Evolutionary conservation across 2,329 filamentous ascomycete genomes (phyloP), one percentile per base, ranked within the genome.

Genomic region (Arthrobotrys iridis): DNA sequence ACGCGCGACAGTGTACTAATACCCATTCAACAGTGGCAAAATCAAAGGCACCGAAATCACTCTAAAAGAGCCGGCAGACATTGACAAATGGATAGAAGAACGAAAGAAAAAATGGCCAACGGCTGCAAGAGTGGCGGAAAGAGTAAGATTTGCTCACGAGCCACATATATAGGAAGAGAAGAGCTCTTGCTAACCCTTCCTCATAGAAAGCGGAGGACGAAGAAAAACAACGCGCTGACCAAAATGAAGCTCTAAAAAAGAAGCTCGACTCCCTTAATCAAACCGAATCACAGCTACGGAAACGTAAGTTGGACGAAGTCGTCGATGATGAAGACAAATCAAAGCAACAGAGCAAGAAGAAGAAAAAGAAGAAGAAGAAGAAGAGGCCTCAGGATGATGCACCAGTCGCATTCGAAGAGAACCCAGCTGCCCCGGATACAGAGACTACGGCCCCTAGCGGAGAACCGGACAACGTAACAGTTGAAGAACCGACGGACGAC

Each of bases 301-400:
- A 74, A 41, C 70, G 70, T n/a, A 74, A 74, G 30, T 33, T 74
- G 7, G 70, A 74, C 22, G 70, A 74, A 20, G 70, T 74, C 33
- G 70, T 63, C 11, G 70, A 74, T 48, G 70, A 74, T 22, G 70
- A 74, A 13, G 70, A 74, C 18, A 74, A 67, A n/a, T 59, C 62
- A n/a, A 74, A 67, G 28, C 70, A 74, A 15, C 70, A 64, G 37
- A 74, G 62, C 46, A 74, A 74, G 70, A 74, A 74, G 33, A 74
- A 74, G 55, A 74, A 74, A 30, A 74, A 74, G 30, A 74, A 74
- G 63, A 74, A 74, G 62, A 74, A 74, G 70, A 74, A 74, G 70
- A 74, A 74, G 62, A 74, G 50, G 70, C 24, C 43, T 37, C 70
- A 74, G 28, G 70, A 74, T 35, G 70, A 74, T 24, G 70, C 70